Conservation (phyloP, 2,329 filamentous ascomycete species). For the Tolypocladium sp. region DNA sequence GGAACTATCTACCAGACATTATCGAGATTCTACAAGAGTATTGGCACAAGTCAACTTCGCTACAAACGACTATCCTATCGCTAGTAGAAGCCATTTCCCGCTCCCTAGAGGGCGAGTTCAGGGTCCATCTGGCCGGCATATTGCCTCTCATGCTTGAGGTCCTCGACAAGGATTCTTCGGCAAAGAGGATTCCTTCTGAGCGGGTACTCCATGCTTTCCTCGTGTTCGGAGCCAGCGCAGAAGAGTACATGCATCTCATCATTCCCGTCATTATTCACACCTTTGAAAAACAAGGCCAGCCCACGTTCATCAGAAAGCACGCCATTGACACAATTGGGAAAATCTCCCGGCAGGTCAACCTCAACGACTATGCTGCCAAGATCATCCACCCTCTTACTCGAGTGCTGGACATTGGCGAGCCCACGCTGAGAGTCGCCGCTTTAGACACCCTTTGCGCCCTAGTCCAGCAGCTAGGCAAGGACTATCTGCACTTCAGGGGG, state of each 20-base stretch:
- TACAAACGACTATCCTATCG: slow-evolving; percentile 85
- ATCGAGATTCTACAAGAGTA: slow-evolving; percentile 84
- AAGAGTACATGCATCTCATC: slow-evolving; percentile 99
- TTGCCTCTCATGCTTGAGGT: slow-evolving; percentile 91
- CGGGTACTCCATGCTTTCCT: slow-evolving; percentile 89
- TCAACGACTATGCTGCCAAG: slow-evolving; percentile 92
- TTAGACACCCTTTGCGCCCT: slow-evolving; percentile 90
- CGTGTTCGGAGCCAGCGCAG: slow-evolving; percentile 88
- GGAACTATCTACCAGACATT: slow-evolving; percentile 80
- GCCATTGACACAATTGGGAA: slow-evolving; percentile 94
- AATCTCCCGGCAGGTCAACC: slow-evolving; percentile 92
- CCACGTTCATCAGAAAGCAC: slow-evolving; percentile 68
- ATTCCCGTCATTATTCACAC: slow-evolving; percentile 90
- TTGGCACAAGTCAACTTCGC: slow-evolving; percentile 70
- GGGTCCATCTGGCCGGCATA: slow-evolving; percentile 85
- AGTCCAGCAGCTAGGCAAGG: slow-evolving; percentile 90
- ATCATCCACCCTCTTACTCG: slow-evolving; percentile 90
- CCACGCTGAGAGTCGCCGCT: slow-evolving; percentile 66
- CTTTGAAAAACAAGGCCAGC: slow-evolving; percentile 82
- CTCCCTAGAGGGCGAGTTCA: slow-evolving; percentile 94
- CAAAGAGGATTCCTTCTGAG: slow-evolving; percentile 70
- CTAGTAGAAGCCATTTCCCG: slow-evolving; percentile 89
- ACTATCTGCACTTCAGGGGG: slow-evolving; percentile 88
- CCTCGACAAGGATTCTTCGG: slow-evolving; percentile 73
- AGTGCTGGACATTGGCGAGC: slow-evolving; percentile 66